Conservation (phyloP, 371 early-diverging fungal genomes). For the Syncephalastrum sp. region DNA sequence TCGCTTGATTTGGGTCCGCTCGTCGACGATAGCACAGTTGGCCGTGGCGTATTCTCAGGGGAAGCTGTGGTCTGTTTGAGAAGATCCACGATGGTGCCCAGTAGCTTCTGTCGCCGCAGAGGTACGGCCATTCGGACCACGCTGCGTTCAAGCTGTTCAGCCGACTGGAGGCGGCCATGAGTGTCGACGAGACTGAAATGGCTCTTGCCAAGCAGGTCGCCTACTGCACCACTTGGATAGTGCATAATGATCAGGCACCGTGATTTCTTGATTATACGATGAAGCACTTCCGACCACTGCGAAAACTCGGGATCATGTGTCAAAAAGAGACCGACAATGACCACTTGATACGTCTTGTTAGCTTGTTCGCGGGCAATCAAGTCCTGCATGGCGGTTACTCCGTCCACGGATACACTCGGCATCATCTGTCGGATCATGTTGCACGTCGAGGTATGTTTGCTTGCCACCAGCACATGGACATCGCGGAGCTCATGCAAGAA, state of each 20-base stretch:
- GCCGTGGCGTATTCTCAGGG: not conserved
- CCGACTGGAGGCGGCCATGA: constrained; percentile 6
- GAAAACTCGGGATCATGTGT: constrained; percentile 11
- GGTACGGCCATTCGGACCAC: constrained; percentile 52
- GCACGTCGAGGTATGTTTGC: constrained; percentile 25
- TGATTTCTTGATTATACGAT: constrained; percentile 12
- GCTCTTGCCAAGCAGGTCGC: constrained; percentile 12
- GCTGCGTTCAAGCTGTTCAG: constrained; percentile 22
- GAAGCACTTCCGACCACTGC: constrained; percentile 22
- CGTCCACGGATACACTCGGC: constrained; percentile 26
- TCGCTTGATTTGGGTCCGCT: constrained; percentile 2
- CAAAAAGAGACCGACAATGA: constrained; percentile 33
- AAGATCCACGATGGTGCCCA: constrained; percentile 33
- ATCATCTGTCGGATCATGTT: constrained; percentile 33
- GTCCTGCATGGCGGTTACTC: constrained; percentile 21
- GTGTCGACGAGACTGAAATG: constrained; percentile 16
- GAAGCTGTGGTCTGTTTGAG: constrained; percentile 13
- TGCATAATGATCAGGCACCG: constrained; percentile 32
- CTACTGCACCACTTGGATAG: constrained; percentile 33
- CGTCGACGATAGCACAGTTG: not conserved
- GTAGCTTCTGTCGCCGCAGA: constrained; percentile 48
- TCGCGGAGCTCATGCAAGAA: constrained; percentile 16
- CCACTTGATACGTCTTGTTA: constrained; percentile 24
- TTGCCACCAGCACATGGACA: constrained; percentile 35
- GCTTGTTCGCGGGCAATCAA: constrained; percentile 6